Conservation (phyloP, 257 asterid genomes). For the Thymus mandschuricus region DNA sequence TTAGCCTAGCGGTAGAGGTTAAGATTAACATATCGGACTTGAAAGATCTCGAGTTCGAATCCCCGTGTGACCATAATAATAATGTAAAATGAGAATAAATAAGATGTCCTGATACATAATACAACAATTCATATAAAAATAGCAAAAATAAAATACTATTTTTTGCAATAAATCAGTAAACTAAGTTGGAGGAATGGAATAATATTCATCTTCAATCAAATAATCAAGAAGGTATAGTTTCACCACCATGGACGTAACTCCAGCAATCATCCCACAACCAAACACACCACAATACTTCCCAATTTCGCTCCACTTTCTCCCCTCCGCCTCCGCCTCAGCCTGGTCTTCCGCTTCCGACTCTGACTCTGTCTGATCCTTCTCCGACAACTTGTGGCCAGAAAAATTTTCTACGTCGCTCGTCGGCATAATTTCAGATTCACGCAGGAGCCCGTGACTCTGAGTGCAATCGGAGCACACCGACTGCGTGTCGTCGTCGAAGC, state of each 20-base stretch:
- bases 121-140: background rate
- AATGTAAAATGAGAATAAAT: background rate
- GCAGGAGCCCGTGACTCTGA: conserved; percentile 16
- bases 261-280: conserved; percentile 40
- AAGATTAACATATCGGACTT: no score
- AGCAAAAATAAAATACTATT: background rate
- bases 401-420: background rate
- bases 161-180: background rate
- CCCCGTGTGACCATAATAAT: no score
- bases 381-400: background rate
- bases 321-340: background rate
- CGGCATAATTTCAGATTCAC: background rate
- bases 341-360: background rate
- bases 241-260: conserved; percentile 13
- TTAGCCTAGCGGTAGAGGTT: no score
- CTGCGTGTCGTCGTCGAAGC: conserved; percentile 16
- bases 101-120: background rate
- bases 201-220: background rate
- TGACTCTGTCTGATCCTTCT: background rate
- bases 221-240: background rate
- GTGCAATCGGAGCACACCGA: conserved; percentile 50
- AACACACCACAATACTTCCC: conserved; percentile 33
- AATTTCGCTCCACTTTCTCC: conserved; percentile 25
- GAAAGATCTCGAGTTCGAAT: no score
- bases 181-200: conserved; percentile 40